Base-by-base conservation (phyloP, 176 grass and related monocot genomes). In the Stipa capillata region DNA sequence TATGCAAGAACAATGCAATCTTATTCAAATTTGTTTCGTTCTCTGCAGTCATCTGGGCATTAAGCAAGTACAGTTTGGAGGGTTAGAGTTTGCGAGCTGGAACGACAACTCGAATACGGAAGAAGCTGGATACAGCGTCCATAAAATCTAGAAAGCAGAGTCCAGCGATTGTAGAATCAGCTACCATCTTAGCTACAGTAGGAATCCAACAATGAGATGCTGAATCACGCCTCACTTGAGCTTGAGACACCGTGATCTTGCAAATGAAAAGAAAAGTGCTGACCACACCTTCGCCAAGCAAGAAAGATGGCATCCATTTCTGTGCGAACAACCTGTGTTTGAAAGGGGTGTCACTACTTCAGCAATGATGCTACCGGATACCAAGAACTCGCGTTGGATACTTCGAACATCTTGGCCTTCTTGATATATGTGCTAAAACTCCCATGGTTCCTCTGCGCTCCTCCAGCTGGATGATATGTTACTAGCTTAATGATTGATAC, bases 21-120 rank as follows among this genome's bases (percentile, higher is more conserved):
- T 76, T 60, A 81, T 91, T 80, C 34, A 4, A 14, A 78, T 75
- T 9, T 86, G 41, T 73, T 77, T 72, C 1, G 13, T 72, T 84
- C 65, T 72, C 37, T 74, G 64, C 85, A 98, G 90, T 76, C 79
- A 93, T 93, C 81, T 93, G 48, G 96, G 92, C 53, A 94, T 98
- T 86, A 98, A 93, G 77, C 90, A 93, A 90, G 59, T 95, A 50
- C 71, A 90, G 28, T 93, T 94, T 81, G 96, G 96, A 72, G 96
- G 96, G 10, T 81, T 67, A 40, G 81, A 89, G 62, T 98, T 95
- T 73, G 81, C 73, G 86, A 87, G 80, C 74, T 98, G 96, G 96
- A 89, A 85, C 50, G 90, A 93, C 44, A 70, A 92, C 68, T 82
- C 95, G 64, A 87, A 80, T 59, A 79, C 86, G 21, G 88, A 98